These are phyloP conservation scores for Cytospora leucostoma DNA, from an alignment of 2,329 filamentous ascomycete genomes.

Conservation along the genomic window DNA sequence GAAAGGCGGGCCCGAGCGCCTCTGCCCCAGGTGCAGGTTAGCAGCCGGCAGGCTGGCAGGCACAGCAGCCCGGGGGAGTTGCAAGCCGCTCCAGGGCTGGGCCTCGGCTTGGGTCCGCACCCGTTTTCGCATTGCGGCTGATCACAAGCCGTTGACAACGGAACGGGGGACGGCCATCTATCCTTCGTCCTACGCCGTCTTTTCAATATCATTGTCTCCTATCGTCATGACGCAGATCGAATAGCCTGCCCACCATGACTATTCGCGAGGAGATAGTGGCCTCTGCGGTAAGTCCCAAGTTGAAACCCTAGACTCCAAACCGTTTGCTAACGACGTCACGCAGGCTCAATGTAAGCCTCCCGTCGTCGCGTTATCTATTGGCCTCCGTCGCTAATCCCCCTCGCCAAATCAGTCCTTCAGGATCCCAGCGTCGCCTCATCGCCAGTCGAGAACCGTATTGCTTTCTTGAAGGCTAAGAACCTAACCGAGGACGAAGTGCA, in stretches of 20 bases:
- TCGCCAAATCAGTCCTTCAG: conserved; percentile 72
- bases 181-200: background rate
- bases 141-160: conserved; percentile 11
- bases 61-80: background rate
- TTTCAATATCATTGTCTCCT: conserved; percentile 4
- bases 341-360: conserved; percentile 47
- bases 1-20: background rate
- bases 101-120: background rate
- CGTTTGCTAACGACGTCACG: conserved; percentile 25
- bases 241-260: conserved; percentile 56
- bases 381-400: conserved; percentile 9
- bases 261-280: conserved; percentile 91
- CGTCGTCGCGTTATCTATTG: background rate
- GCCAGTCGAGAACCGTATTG: conserved; percentile 87
- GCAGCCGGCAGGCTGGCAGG: background rate
- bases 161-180: background rate
- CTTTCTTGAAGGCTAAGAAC: conserved; percentile 95
- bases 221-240: conserved; percentile 21
- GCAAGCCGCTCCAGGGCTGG: too few species aligned
- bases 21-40: background rate
- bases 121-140: background rate
- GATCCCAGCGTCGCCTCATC: conserved; percentile 89
- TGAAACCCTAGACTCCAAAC: background rate
- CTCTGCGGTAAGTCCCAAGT: conserved; percentile 66
- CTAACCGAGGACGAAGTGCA: conserved; percentile 95